phyloP scores from a whole-genome alignment of 768 basidiomycete species.

The Lactarius sp. region DNA sequence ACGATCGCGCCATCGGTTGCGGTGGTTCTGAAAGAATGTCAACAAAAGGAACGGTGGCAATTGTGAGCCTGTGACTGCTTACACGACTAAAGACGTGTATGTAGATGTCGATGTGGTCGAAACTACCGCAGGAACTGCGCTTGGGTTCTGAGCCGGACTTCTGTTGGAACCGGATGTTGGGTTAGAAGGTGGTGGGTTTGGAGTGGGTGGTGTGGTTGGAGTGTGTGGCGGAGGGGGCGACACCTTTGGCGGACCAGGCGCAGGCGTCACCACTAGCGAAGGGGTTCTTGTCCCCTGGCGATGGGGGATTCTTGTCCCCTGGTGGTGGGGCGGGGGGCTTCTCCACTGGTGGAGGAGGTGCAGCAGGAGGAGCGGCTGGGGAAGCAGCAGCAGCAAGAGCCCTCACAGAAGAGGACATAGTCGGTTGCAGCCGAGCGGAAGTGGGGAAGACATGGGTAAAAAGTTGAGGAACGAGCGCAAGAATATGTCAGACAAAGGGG shows the following conservation, averaged over 20 bases:
- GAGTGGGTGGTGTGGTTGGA: too few species aligned
- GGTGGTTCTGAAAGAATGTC: slow-evolving; percentile 9
- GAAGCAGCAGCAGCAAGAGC: neutral
- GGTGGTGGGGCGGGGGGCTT: too few species aligned
- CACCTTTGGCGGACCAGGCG: too few species aligned
- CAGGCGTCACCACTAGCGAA: too few species aligned
- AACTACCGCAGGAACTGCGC: neutral
- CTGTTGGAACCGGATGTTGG: neutral
- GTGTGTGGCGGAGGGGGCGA: too few species aligned
- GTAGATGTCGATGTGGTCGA: slow-evolving; percentile 1
- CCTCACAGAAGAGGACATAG: slow-evolving; percentile 3
- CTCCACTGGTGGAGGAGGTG: too few species aligned
- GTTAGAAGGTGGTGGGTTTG: too few species aligned
- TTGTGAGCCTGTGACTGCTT: too few species aligned
- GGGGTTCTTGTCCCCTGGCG: too few species aligned
- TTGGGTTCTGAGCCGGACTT: neutral
- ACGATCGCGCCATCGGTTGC: slow-evolving; percentile 10
- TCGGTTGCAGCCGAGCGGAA: neutral
- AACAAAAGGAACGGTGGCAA: neutral
- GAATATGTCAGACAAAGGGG: neutral
- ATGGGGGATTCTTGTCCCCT: too few species aligned
- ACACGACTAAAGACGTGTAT: neutral
- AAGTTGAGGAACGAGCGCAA: neutral
- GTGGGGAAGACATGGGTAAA: neutral
- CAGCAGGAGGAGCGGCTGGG: neutral